Base-by-base conservation (phyloP, 164 flowering plant genomes). In the Tetrastigma voinierianum region DNA sequence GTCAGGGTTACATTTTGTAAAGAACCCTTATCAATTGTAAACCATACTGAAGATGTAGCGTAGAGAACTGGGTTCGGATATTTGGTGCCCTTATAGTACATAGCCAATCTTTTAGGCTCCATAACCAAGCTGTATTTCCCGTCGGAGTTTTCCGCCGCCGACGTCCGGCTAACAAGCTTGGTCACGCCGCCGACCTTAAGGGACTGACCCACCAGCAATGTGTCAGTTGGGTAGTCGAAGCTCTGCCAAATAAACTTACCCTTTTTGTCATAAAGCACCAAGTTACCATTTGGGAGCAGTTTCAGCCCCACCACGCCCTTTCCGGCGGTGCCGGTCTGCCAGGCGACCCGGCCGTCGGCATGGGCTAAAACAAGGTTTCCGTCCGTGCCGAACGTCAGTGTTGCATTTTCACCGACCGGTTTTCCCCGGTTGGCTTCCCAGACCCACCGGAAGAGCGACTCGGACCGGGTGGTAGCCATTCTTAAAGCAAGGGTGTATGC, bases 151-250 rank as follows among this genome's bases (percentile, higher is more conserved):
- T 17, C 70, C 17, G 8, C 1, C n/a, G 59, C 72, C 2, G 82
- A 78, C 13, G 19, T 48, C 15, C 82, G 74, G 60, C 84, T 81
- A n/a, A 78, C 82, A 4, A 81, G 78, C 68, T 63, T 71, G 24
- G 9, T 51, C 0, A 43, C 46, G 18, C 74, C 70, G 1, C 59
- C 55, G 40, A 49, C 67, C 18, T 67, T 59, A 12, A 83, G 43
- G 14, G 72, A 65, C 47, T 84, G 84, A 23, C 84, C 86, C 25
- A 79, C 74, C 17, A 82, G 56, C 1, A 84, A 70, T 10, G 84
- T 78, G 52, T 84, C 85, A 0, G 82, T 76, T 0, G 71, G 67
- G 45, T 24, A 44, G 46, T 72, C 69, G 11, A 71, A 71, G 46
- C 74, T 71, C 32, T 71, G 74, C 75, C 71, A 72, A 7, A 73